Evolutionary conservation across 257 asterid species (phyloP).

Genomic region (Solanum lycopersicoides): DNA sequence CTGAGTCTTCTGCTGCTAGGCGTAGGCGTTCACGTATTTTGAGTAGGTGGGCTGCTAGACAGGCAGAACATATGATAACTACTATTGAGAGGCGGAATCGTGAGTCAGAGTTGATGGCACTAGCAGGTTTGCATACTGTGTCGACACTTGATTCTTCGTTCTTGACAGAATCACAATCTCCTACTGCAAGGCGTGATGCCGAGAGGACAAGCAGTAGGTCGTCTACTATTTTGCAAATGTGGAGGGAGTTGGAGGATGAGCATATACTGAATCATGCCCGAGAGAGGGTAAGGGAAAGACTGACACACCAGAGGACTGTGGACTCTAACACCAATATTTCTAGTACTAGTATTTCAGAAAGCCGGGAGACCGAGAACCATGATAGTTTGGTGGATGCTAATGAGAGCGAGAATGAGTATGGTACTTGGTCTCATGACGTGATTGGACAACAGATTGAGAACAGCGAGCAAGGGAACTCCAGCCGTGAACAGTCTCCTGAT

Average conservation of each 20-base stretch:
- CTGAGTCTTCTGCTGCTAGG: constrained; percentile 91
- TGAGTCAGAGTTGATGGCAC: constrained; percentile 82
- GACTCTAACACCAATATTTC: constrained; percentile 48
- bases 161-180: constrained; percentile 81
- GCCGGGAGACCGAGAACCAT: constrained; percentile 46
- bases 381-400: constrained; percentile 43
- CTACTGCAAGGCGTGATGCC: constrained; percentile 56
- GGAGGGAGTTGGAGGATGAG: constrained; percentile 94
- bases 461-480: constrained; percentile 44
- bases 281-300: constrained; percentile 61
- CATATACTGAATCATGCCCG: constrained; percentile 50
- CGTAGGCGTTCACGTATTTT: constrained; percentile 72
- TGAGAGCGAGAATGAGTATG: constrained; percentile 59
- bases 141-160: constrained; percentile 84
- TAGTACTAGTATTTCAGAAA: constrained; percentile 32
- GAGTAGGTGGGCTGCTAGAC: constrained; percentile 84
- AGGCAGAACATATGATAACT: constrained; percentile 84
- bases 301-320: constrained; percentile 61
- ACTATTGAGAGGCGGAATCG: constrained; percentile 81
- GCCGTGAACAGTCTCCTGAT: constrained; percentile 90
- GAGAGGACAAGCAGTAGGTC: constrained; percentile 78
- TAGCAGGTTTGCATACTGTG: constrained; percentile 83
- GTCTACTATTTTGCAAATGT: constrained; percentile 80
- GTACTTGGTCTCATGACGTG: constrained; percentile 47
- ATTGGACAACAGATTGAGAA: constrained; percentile 28